A percentile compares a stretch with the other conserved stretches of the same genome.
These are phyloP conservation scores for Globisporangium spiculum DNA, from an alignment of 352 stramenopile species.

Conservation along the genomic window DNA sequence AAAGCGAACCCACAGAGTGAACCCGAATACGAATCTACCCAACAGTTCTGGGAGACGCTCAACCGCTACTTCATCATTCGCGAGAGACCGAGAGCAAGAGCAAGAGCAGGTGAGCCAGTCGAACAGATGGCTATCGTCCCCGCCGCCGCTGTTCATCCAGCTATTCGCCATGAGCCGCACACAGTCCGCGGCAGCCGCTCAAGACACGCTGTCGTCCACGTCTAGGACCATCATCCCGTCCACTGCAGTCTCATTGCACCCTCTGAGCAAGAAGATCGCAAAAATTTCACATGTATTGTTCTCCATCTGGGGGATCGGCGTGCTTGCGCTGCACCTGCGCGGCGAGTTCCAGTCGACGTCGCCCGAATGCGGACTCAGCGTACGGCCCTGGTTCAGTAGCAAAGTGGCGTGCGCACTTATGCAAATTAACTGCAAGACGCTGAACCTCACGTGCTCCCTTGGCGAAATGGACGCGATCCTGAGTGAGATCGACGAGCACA, in stretches of 20 bases:
- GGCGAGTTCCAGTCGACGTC: slow-evolving; percentile 1
- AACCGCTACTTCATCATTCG: neutral
- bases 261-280: neutral
- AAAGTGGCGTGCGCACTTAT: slow-evolving; percentile 27
- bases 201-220: neutral
- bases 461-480: slow-evolving; percentile 22
- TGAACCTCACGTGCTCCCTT: slow-evolving; percentile 8
- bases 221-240: slow-evolving; percentile 1
- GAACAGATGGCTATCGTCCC: neutral
- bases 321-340: slow-evolving; percentile 24
- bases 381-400: slow-evolving; percentile 28
- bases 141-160: neutral
- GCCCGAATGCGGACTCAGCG: slow-evolving; percentile 22
- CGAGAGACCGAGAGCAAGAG: neutral
- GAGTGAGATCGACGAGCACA: slow-evolving; percentile 18
- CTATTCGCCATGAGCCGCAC: neutral
- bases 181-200: neutral
- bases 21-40: neutral
- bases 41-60: neutral
- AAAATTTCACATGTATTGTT: slow-evolving; percentile 19
- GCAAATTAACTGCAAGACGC: slow-evolving; percentile 22
- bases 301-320: slow-evolving; percentile 16
- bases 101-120: neutral
- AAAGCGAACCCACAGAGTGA: neutral
- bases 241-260: slow-evolving; percentile 1